Percentiles rank a stretch among this genome's conserved stretches.
Evolutionary conservation across 306 rosid species (phyloP).

Genomic region (Pyrus pyrifolia): DNA sequence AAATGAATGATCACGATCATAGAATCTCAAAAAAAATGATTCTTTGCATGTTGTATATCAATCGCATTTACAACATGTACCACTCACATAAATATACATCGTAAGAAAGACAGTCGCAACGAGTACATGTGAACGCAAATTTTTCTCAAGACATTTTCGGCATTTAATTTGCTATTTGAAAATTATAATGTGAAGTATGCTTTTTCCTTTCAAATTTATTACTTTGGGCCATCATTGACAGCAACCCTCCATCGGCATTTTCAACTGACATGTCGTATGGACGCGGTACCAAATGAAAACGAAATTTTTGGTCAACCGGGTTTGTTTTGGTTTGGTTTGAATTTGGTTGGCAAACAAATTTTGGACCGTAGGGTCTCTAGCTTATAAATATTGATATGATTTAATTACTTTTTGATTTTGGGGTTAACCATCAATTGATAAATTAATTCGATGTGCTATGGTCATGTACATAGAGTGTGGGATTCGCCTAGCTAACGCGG

Average conservation of each 20-base stretch:
- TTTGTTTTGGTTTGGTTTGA: neutral
- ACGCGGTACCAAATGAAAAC: too few species aligned
- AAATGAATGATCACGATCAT: fast-evolving
- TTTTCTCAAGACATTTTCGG: too few species aligned
- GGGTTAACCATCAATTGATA: neutral
- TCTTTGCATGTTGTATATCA: too few species aligned
- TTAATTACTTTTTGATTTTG: too few species aligned
- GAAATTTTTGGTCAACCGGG: too few species aligned
- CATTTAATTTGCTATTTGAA: too few species aligned
- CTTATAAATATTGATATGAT: too few species aligned
- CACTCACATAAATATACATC: too few species aligned
- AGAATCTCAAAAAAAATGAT: fast-evolving
- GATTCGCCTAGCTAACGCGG: constrained; percentile 43
- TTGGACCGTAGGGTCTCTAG: neutral
- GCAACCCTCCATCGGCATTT: neutral
- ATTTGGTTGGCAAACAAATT: neutral
- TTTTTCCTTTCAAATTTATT: neutral
- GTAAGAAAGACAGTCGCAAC: too few species aligned
- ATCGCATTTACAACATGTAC: too few species aligned
- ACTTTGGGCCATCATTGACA: neutral
- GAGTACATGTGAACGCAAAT: too few species aligned
- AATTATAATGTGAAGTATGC: neutral
- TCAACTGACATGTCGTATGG: neutral
- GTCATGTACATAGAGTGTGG: constrained; percentile 42
- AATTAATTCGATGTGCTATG: neutral